Conservation (phyloP, 2,329 filamentous ascomycete genomes). For the Stenocarpella maydis region DNA sequence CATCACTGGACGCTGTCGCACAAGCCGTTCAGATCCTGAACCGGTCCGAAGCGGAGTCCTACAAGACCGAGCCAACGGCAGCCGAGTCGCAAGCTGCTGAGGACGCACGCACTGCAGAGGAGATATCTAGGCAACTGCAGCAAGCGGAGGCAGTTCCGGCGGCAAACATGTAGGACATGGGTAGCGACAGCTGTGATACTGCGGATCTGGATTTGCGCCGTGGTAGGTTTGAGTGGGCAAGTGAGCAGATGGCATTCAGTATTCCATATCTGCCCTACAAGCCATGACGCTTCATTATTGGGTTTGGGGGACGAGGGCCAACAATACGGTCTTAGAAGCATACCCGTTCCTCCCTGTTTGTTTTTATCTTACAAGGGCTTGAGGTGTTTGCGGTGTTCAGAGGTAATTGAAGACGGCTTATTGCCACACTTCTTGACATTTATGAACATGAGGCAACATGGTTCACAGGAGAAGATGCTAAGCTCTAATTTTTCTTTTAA, state of each 20-base stretch:
- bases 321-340: constrained; percentile 14
- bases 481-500: not conserved
- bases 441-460: not conserved
- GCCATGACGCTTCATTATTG: not conserved
- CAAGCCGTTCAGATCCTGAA: constrained; percentile 51
- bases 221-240: not conserved
- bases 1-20: constrained; percentile 58
- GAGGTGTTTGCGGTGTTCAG: constrained; percentile 23
- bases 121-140: constrained; percentile 61
- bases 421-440: not conserved
- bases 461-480: not conserved
- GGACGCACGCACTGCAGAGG: constrained; percentile 58
- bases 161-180: constrained; percentile 45
- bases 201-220: not conserved
- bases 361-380: not conserved
- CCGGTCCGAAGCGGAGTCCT: constrained; percentile 38
- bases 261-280: not conserved
- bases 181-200: not conserved
- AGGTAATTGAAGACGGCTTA: not conserved
- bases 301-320: not conserved
- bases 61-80: constrained; percentile 42
- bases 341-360: not conserved
- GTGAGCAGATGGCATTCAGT: not conserved
- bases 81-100: constrained; percentile 46
- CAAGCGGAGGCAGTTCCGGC: constrained; percentile 49